phyloP scores from a whole-genome alignment of 768 basidiomycete species.

The Leucosporidium yakuticum region DNA sequence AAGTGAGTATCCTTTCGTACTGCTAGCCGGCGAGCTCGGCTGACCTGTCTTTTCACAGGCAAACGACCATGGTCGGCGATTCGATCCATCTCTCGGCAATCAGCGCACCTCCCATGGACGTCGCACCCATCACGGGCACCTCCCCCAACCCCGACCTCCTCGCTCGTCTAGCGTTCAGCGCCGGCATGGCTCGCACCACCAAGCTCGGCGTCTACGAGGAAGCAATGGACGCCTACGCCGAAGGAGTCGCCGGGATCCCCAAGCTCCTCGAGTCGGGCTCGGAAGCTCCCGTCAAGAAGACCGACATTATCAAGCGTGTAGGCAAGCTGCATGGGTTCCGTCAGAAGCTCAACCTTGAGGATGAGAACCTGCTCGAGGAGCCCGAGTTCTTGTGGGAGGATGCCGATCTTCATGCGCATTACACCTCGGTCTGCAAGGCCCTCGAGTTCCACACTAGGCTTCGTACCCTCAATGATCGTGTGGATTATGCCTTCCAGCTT shows the following conservation, averaged over 20 bases:
- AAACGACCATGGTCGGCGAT: constrained; percentile 26
- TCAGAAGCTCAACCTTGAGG: constrained; percentile 82
- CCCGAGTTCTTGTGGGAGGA: constrained; percentile 95
- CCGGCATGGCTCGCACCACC: constrained; percentile 35
- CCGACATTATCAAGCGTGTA: constrained; percentile 81
- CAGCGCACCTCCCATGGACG: background rate
- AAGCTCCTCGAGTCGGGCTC: constrained; percentile 30
- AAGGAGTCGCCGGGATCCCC: constrained; percentile 27
- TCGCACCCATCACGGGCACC: background rate
- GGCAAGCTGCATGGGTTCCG: constrained; percentile 87
- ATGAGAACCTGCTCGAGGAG: constrained; percentile 79
- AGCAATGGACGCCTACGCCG: constrained; percentile 35
- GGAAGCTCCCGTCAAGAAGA: constrained; percentile 41
- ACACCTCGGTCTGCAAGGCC: constrained; percentile 75
- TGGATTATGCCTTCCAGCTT: constrained; percentile 54
- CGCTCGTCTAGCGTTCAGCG: constrained; percentile 35
- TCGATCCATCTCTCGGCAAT: constrained; percentile 15
- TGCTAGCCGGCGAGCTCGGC: background rate
- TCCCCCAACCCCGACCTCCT: constrained; percentile 27
- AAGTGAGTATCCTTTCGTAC: background rate
- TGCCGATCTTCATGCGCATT: constrained; percentile 70
- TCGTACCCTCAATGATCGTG: constrained; percentile 36
- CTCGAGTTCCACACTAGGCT: constrained; percentile 80
- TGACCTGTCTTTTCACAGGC: constrained; percentile 9
- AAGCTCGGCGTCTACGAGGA: constrained; percentile 40